Evolutionary conservation across 2,329 filamentous ascomycete genomes (phyloP), one percentile per base, ranked within the genome.

Genomic region (Periconia sp.): DNA sequence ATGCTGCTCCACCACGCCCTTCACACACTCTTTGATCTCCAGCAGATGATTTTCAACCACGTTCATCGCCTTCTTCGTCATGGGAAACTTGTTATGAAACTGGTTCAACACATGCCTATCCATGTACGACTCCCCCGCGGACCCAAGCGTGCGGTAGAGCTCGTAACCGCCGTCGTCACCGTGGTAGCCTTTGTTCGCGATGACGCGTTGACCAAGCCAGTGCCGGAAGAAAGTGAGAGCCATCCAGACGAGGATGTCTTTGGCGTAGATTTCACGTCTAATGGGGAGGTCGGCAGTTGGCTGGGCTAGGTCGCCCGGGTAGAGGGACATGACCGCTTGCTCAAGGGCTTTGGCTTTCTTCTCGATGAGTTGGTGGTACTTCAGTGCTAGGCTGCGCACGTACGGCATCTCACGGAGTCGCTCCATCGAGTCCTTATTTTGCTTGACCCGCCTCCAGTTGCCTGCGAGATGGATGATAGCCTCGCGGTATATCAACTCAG

Each of bases 181-280:
- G 26, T 58, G 56, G 25, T 66, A 63, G 9, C 71, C 75, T 26
- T 62, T 63, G 17, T 70, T 67, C 7, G 66, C 63, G 25, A 68
- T 59, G 24, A 78, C 61, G 11, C 64, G 56, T 38, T 76, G 68
- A 1, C 63, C 65, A 22, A 78, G 55, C 71, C 73, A 79, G 54
- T 80, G 73, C 1, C 73, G 72, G 56, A 77, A 74, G 36, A 77
- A 70, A 6, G 53, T 57, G 6, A 79, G 61, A 4, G 71, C 72
- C 61, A 79, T 76, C 78, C 78, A 80, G 50, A 74, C 66, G 46
- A 78, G 69, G 45, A 80, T 75, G 46, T 80, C 74, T 43, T 70
- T 73, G 15, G 67, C 61, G 48, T 78, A 80, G 12, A 65, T 63
- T 31, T 72, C 69, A 23, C 75, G 73, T 38, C 65, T 68, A 38